These are phyloP conservation scores for Datisca glomerata DNA, from an alignment of 306 rosid genomes.

Conservation along the genomic window DNA sequence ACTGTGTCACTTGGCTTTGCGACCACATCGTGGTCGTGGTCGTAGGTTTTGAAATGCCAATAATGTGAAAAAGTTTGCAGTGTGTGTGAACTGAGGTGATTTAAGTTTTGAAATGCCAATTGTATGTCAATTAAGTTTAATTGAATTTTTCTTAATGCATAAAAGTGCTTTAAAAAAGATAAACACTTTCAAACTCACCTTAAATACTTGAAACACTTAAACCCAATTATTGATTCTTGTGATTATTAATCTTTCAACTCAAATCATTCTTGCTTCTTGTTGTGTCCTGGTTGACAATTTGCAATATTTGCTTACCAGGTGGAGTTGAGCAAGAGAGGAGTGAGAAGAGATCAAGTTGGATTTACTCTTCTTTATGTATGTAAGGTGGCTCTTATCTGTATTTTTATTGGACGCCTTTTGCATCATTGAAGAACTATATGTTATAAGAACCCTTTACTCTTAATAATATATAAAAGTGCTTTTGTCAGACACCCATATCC, in stretches of 20 bases:
- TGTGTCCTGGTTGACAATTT: background rate
- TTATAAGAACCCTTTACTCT: no score
- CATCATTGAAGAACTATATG: conserved; percentile 34
- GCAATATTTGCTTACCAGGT: conserved; percentile 29
- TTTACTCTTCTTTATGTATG: conserved; percentile 69
- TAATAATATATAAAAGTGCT: no score
- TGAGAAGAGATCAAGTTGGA: conserved; percentile 49
- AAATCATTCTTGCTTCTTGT: background rate
- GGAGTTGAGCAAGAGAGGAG: conserved; percentile 33
- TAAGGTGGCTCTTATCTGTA: conserved; percentile 55
- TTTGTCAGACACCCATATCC: no score
- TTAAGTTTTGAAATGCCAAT: no score
- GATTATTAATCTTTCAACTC: background rate
- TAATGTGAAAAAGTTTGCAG: no score
- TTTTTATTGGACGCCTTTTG: conserved; percentile 48
- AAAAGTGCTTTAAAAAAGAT: background rate
- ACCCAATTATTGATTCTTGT: background rate
- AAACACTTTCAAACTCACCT: background rate
- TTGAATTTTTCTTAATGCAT: background rate
- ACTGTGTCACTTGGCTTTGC: no score
- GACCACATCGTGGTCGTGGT: no score
- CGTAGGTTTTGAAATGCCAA: no score
- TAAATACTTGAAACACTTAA: background rate
- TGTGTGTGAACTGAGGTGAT: no score
- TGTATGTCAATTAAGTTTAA: no score